A percentile compares a stretch with the other conserved stretches of the same genome.
phyloP scores from a whole-genome alignment of 225 moss, liverwort and hornwort species.

The Sphagnum tenellum region DNA sequence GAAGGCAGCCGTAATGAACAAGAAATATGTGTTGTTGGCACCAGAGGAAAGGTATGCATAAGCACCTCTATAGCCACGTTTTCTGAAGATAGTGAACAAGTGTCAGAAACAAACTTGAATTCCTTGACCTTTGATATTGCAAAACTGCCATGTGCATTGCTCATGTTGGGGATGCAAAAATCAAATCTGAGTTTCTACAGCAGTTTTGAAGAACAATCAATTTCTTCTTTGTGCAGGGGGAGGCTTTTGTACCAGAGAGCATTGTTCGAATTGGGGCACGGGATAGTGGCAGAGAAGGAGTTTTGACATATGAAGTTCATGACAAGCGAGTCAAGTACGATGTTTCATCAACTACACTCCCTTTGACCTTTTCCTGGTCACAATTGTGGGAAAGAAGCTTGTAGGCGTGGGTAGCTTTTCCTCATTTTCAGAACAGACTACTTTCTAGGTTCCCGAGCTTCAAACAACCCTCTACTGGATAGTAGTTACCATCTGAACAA shows the following conservation, averaged over 20 bases:
- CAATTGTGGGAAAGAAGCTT: too few species aligned
- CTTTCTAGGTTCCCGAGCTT: too few species aligned
- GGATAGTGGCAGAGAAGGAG: slow-evolving; percentile 36
- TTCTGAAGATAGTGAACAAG: too few species aligned
- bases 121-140: too few species aligned
- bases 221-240: slow-evolving; percentile 28
- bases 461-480: neutral
- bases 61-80: too few species aligned
- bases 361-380: neutral
- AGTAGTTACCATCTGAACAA: neutral
- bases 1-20: slow-evolving; percentile 86
- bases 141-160: too few species aligned
- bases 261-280: slow-evolving; percentile 56
- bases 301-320: slow-evolving; percentile 38
- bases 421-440: too few species aligned
- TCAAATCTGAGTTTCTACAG: too few species aligned
- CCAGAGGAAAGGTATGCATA: slow-evolving; percentile 58
- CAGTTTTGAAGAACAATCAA: too few species aligned
- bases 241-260: slow-evolving; percentile 75
- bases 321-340: slow-evolving; percentile 63
- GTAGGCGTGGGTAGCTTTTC: too few species aligned
- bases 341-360: neutral
- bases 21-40: slow-evolving; percentile 75
- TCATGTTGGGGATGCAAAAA: too few species aligned
- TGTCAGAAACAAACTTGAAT: too few species aligned